Evolutionary conservation across 371 early-diverging fungal species (phyloP).

Genomic region (Mortierella sp.): DNA sequence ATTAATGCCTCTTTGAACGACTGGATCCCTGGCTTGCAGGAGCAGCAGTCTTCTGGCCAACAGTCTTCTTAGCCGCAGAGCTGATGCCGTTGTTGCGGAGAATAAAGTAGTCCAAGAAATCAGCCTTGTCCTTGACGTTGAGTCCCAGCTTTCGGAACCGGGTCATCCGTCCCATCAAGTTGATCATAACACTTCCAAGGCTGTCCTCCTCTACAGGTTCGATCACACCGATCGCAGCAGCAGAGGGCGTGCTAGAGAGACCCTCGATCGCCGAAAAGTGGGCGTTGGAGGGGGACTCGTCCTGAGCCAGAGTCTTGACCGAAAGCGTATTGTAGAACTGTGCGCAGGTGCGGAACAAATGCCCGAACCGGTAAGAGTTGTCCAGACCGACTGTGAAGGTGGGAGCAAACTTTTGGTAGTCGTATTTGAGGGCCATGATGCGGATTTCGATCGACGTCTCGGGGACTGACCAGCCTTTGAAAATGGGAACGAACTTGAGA

Average conservation of each 20-base stretch:
- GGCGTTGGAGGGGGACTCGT: conserved; percentile 64
- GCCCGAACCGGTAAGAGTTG: conserved; percentile 61
- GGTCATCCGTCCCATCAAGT: conserved; percentile 74
- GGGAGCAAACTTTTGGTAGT: conserved; percentile 74
- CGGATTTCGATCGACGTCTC: conserved; percentile 69
- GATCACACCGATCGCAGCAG: conserved; percentile 54
- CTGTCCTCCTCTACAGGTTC: conserved; percentile 63
- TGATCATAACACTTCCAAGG: conserved; percentile 71
- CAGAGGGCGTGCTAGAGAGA: conserved; percentile 42
- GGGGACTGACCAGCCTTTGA: conserved; percentile 65
- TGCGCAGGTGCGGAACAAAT: conserved; percentile 70
- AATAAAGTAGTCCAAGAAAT: conserved; percentile 84
- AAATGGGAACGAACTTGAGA: conserved; percentile 79
- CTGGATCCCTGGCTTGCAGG: conserved; percentile 14
- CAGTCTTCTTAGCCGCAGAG: conserved; percentile 8
- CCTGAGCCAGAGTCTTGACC: conserved; percentile 66
- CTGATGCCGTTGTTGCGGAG: conserved; percentile 64
- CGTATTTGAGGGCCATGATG: conserved; percentile 81
- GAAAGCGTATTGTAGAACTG: conserved; percentile 73
- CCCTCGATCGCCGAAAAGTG: conserved; percentile 39
- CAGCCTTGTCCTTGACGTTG: conserved; percentile 80
- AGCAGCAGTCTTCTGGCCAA: conserved; percentile 8
- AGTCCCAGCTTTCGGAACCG: conserved; percentile 83
- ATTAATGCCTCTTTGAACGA: conserved; percentile 35
- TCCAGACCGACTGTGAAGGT: conserved; percentile 73